phyloP scores from a whole-genome alignment of 1,284 basidiomycete genomes.

The Cerioporus squamosus region DNA sequence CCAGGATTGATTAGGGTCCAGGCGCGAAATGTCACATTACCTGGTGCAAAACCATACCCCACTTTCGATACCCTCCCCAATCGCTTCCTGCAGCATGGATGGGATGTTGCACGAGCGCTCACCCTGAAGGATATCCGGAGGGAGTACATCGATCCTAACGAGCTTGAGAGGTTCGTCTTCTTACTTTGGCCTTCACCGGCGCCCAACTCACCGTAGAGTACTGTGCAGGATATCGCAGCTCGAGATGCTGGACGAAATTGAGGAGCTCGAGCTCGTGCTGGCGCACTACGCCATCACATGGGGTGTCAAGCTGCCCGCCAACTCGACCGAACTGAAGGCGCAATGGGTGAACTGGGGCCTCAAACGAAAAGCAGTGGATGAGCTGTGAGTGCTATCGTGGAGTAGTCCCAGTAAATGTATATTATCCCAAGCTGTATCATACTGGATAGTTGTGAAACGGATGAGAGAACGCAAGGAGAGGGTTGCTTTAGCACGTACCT shows the following conservation, averaged over 20 bases:
- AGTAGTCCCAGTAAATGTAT: background rate
- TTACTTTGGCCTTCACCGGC: no score
- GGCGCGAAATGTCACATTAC: constrained; percentile 77
- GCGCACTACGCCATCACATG: constrained; percentile 89
- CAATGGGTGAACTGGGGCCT: constrained; percentile 24
- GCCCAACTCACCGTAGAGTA: background rate
- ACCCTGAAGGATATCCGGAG: constrained; percentile 73
- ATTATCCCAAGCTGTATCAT: constrained; percentile 8
- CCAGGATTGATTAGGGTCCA: constrained; percentile 38
- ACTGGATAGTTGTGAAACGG: background rate
- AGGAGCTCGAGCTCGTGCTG: constrained; percentile 89
- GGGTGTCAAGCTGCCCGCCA: constrained; percentile 45
- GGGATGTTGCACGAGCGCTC: constrained; percentile 56
- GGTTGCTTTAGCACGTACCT: background rate
- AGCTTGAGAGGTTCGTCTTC: constrained; percentile 64
- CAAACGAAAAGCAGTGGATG: constrained; percentile 1
- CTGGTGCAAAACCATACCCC: constrained; percentile 70
- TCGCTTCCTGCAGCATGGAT: constrained; percentile 67
- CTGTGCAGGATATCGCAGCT: constrained; percentile 67
- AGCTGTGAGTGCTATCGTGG: background rate
- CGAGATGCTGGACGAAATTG: constrained; percentile 89
- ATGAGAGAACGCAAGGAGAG: background rate
- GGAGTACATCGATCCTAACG: constrained; percentile 53
- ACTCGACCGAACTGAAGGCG: constrained; percentile 5
- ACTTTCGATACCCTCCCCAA: constrained; percentile 59